Base-by-base conservation (phyloP, 805 yeast species). In the Blastobotrys americana region DNA sequence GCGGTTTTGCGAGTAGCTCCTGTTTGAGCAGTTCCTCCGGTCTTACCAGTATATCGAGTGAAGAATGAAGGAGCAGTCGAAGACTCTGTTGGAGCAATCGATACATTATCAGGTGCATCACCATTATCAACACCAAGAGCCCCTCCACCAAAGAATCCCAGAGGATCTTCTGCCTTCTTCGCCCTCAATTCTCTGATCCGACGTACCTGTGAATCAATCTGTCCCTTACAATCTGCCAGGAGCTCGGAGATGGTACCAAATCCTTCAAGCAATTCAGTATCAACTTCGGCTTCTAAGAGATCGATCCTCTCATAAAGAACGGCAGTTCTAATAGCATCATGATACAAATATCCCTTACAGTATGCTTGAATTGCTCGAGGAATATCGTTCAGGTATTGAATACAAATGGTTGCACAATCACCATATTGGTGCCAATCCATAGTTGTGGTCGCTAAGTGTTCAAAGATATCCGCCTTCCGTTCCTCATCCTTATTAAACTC, bases 1-100 rank as follows among this genome's bases (percentile, higher is more conserved):
- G 94, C 76, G 0, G 98, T 89, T 58, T 83, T 76, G 64, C 99
- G 77, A 0, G 96, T 82, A 2, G 93, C 97, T 22, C 97, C 97
- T 0, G 98, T 93, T 59, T 84, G 84, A 3, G 97, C 97, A 2
- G 98, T 93, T 19, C 96, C 96, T 1, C 83, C 73, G 1, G 97
- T 89, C 65, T 90, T 89, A 51, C 97, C 98, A 0, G 98, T 93
- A 63, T 93, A 93, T 60, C 95, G 76, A 1, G 99, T 93, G 68
- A 87, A 85, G 63, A 89, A 86, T 0, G 97, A 88, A 33, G 90
- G 94, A 22, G 85, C 83, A 0, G 95, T 85, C 0, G 97, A 86
- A 0, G 95, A 80, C 61, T 88, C 97, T 0, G 96, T 84, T 1
- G 95, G 93, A 0, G 97, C 97, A 51, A 93, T 75, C 0, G 97